Base-by-base conservation (phyloP, 2,329 filamentous ascomycete genomes). In the Epichloe uncinata region DNA sequence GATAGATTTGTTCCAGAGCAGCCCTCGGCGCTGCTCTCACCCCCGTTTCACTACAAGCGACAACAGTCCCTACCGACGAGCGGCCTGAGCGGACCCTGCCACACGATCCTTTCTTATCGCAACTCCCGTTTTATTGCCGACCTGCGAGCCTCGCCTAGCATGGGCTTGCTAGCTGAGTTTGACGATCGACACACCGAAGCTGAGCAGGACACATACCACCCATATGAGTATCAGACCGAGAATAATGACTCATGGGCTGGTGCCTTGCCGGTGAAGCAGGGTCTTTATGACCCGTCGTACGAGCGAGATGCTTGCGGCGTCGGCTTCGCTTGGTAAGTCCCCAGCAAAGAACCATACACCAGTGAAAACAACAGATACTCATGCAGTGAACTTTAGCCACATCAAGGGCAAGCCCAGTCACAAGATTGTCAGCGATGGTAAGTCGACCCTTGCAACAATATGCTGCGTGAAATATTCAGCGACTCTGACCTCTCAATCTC, bases 241-340 rank as follows among this genome's bases (percentile, higher is more conserved):
- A 88, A 89, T 73, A 88, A 89, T 66, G 69, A 63, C 67, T 91
- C 87, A 58, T 94, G 93, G 93, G 93, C 91, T 61, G 87, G 90
- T 64, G 86, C 91, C 65, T 80, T 98, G 61, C 93, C 93, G 64
- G 81, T 94, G 79, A 95, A 95, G 82, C 91, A 97, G 82, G 93
- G 91, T 77, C 81, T 98, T 48, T 98, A 98, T 67, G 90, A 97
- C 73, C 93, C 93, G 55, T 82, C 84, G 67, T 81, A 94, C 57
- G 93, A 97, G 73, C 97, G 97, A 71, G 93, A 98, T 90, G 90
- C 93, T 59, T 98, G 93, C 66, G 93, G 93, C 86, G 93, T 98
- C 63, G 93, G 93, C 68, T 98, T 98, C 72, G 88, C 91, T 70
- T 95, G 91, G 88, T 94, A 76, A 74, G 82, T 62, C 30, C n/a